These are phyloP conservation scores for Bretziella fagacearum DNA, from an alignment of 2,329 filamentous ascomycete species.

Conservation along the genomic window DNA sequence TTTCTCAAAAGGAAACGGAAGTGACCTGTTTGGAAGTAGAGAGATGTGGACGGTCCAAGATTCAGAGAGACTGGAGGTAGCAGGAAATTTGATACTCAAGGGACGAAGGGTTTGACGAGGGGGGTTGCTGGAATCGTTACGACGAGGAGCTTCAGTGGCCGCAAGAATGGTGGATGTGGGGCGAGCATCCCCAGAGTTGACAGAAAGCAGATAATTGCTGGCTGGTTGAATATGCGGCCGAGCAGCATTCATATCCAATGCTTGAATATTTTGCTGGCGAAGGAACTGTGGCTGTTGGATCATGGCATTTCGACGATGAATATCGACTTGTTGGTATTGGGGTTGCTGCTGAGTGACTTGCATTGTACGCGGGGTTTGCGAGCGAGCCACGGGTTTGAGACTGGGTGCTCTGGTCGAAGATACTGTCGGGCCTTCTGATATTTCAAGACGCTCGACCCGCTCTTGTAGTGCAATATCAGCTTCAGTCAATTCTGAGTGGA, in stretches of 20 bases:
- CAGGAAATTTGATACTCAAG: conserved; percentile 11
- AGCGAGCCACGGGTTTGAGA: neutral
- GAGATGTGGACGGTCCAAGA: conserved; percentile 45
- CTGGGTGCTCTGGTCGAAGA: neutral
- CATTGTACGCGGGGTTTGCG: neutral
- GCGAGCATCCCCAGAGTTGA: conserved; percentile 2
- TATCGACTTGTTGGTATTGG: conserved; percentile 2
- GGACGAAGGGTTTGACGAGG: conserved; percentile 15
- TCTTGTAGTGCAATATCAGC: conserved; percentile 37
- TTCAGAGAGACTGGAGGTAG: conserved; percentile 19
- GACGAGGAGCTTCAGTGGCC: conserved; percentile 11
- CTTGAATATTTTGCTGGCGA: conserved; percentile 7
- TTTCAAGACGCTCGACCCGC: conserved; percentile 32
- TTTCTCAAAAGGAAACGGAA: conserved; percentile 44
- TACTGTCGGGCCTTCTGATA: conserved; percentile 10
- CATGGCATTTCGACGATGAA: neutral
- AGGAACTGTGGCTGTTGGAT: conserved; percentile 9
- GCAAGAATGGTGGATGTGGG: conserved; percentile 13
- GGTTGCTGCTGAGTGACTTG: neutral
- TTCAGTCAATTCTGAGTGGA: conserved; percentile 30
- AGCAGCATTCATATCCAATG: neutral
- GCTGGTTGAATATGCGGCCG: neutral
- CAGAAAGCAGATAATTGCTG: neutral
- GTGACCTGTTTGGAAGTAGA: conserved; percentile 34
- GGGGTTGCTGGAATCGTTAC: conserved; percentile 10